These are phyloP conservation scores for Suillus fuscotomentosus DNA, from an alignment of 768 basidiomycete species.

Conservation along the genomic window DNA sequence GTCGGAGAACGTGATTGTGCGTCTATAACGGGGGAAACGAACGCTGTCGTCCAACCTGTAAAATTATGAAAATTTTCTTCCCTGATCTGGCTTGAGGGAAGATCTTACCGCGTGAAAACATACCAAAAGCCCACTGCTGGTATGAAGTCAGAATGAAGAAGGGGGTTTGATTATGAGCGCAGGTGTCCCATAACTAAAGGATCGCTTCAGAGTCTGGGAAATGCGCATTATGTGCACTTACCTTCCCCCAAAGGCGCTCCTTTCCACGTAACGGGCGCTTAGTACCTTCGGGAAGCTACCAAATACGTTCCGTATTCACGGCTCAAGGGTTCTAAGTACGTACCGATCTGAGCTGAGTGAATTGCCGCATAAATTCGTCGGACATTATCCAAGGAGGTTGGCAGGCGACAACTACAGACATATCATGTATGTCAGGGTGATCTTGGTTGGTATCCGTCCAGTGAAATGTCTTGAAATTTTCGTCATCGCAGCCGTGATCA, in stretches of 20 bases:
- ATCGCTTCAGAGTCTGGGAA: slow-evolving; percentile 9
- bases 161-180: slow-evolving; percentile 43
- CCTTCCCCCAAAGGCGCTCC: slow-evolving; percentile 63
- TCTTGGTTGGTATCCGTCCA: slow-evolving; percentile 34
- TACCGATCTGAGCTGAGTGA: slow-evolving; percentile 39
- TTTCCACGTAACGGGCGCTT: slow-evolving; percentile 45
- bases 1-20: slow-evolving; percentile 44
- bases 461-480: slow-evolving; percentile 44
- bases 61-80: background rate
- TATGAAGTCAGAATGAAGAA: slow-evolving; percentile 64
- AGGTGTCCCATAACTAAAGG: slow-evolving; percentile 48
- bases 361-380: slow-evolving; percentile 51
- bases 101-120: slow-evolving; percentile 51
- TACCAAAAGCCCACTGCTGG: slow-evolving; percentile 60
- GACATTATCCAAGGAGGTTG: slow-evolving; percentile 63
- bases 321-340: background rate
- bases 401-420: slow-evolving; percentile 50
- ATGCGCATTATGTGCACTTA: slow-evolving; percentile 18
- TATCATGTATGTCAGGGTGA: slow-evolving; percentile 26
- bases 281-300: slow-evolving; percentile 25
- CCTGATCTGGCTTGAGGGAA: background rate
- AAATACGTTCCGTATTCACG: slow-evolving; percentile 4
- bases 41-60: slow-evolving; percentile 54
- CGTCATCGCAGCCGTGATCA: slow-evolving; percentile 34
- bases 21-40: slow-evolving; percentile 45